Evolutionary conservation across 306 rosid species (phyloP), one percentile per base, ranked within the genome.

Genomic region (Pyrus bretschneideri): DNA sequence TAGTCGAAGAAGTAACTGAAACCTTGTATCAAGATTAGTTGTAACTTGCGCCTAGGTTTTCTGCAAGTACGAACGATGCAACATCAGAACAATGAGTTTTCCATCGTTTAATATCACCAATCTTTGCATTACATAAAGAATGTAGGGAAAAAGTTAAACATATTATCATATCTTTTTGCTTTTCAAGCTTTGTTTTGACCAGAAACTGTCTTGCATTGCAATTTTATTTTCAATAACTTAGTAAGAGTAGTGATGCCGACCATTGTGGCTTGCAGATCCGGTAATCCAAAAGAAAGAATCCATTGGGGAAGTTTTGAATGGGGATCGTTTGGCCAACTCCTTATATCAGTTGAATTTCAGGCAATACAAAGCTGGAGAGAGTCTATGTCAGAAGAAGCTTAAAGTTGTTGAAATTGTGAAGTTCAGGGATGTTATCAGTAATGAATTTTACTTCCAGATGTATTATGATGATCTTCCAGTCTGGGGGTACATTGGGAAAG

Each of bases 391-490:
- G 38, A 83, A 85, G 84, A 88, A 84, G 82, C 74, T 94, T 79
- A 87, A 85, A 40, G 73, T 73, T 90, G 81, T 87, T 79, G 89
- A 90, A 77, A 76, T 91, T 83, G 84, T 72, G 31, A 77, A 40
- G 70, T 86, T 94, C 63, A 91, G 87, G 84, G 81, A 80, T 83
- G 94, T 93, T 60, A 87, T 94, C 65, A 65, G 63, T 18, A 71
- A 81, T n/a, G 94, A 91, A 1, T 94, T 83, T 86, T 91, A 91
- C 89, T 91, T 87, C 74, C 97, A 94, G 87, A 90, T 91, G 92
- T 94, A 90, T 83, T 83, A 84, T 74, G 97, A 94, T 77, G 96
- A 91, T 75, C 98, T 94, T 80, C 96, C 97, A 11, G 67, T 90
- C 25, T 93, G 97, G 98, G 97, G 93, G 1, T 93, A 87, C 73